Evolutionary conservation across 352 stramenopile species (phyloP).

Genomic region (Globisporangium uncinulatum): DNA sequence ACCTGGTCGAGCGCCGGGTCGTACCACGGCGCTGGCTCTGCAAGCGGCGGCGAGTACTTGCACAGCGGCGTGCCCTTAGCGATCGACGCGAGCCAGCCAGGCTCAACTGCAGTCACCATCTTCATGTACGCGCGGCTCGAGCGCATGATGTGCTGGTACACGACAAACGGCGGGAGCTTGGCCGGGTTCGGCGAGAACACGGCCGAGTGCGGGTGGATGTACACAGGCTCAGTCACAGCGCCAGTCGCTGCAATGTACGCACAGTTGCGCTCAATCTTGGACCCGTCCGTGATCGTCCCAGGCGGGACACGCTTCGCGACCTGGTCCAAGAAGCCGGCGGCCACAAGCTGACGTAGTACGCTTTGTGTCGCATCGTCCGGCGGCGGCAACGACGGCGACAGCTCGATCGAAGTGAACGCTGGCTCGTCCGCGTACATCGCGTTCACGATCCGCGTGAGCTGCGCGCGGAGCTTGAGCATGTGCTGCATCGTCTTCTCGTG

Average conservation of each 20-base stretch:
- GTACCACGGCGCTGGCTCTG: slow-evolving; percentile 61
- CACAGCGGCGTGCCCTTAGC: slow-evolving; percentile 69
- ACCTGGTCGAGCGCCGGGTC: slow-evolving; percentile 51
- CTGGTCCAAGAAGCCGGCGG: slow-evolving; percentile 76
- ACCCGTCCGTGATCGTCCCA: slow-evolving; percentile 69
- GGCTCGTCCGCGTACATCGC: slow-evolving; percentile 37
- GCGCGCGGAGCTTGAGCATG: slow-evolving; percentile 80
- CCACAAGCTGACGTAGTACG: slow-evolving; percentile 69
- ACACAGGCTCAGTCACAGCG: slow-evolving; percentile 62
- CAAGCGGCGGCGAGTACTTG: slow-evolving; percentile 52
- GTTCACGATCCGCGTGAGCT: slow-evolving; percentile 82
- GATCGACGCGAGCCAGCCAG: slow-evolving; percentile 93
- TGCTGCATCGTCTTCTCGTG: slow-evolving; percentile 88
- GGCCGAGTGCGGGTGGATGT: slow-evolving; percentile 81
- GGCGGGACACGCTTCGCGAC: slow-evolving; percentile 67
- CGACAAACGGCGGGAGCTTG: slow-evolving; percentile 65
- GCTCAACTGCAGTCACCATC: slow-evolving; percentile 96
- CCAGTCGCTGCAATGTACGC: slow-evolving; percentile 60
- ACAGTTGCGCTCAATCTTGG: slow-evolving; percentile 82
- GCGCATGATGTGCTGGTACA: slow-evolving; percentile 76
- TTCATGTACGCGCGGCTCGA: slow-evolving; percentile 92
- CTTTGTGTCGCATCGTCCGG: slow-evolving; percentile 53
- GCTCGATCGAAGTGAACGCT: slow-evolving; percentile 27
- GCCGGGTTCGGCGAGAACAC: slow-evolving; percentile 68
- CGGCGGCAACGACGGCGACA: slow-evolving; percentile 65